Evolutionary conservation across 108 stramenopile genomes (phyloP).

Genomic region (Cyclostephanos tholiformis): DNA sequence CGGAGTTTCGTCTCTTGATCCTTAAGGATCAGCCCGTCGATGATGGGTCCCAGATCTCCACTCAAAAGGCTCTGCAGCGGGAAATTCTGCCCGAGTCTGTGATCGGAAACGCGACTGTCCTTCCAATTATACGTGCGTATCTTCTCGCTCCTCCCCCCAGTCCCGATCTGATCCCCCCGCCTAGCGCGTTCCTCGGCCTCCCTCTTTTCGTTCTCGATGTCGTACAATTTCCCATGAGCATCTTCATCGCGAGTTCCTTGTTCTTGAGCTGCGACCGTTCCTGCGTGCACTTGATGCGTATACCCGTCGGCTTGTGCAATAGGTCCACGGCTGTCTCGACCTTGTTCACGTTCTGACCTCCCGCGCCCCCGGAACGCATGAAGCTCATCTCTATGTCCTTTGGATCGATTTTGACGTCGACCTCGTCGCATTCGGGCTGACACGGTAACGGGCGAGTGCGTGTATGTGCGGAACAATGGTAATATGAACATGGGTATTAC

Average conservation of each 20-base stretch:
- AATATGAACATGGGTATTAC: too few relatives aligned
- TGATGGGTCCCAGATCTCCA: constrained; percentile 80
- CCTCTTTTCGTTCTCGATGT: constrained; percentile 84
- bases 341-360: constrained; percentile 99
- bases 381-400: constrained; percentile 90
- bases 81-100: constrained; percentile 89
- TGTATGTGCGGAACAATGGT: too few relatives aligned
- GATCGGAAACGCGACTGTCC: constrained; percentile 94
- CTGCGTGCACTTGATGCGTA: constrained; percentile 95
- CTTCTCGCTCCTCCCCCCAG: constrained; percentile 93
- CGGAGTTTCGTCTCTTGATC: constrained; percentile 85
- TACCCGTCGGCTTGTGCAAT: constrained; percentile 95
- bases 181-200: constrained; percentile 79
- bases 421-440: constrained; percentile 54
- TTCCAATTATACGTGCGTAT: constrained; percentile 99
- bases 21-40: constrained; percentile 75
- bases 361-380: constrained; percentile 93
- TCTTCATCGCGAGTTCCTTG: constrained; percentile 93
- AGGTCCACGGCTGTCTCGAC: constrained; percentile 97
- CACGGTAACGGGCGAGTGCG: not conserved
- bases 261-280: constrained; percentile 97
- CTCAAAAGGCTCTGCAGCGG: constrained; percentile 73
- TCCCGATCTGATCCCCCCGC: constrained; percentile 89
- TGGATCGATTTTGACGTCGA: constrained; percentile 81
- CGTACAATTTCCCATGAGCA: constrained; percentile 89